A percentile compares a stretch with the other conserved stretches of the same genome.
Conservation (phyloP, 2,329 filamentous ascomycete genomes). For the Aspergillus aculeatus region DNA sequence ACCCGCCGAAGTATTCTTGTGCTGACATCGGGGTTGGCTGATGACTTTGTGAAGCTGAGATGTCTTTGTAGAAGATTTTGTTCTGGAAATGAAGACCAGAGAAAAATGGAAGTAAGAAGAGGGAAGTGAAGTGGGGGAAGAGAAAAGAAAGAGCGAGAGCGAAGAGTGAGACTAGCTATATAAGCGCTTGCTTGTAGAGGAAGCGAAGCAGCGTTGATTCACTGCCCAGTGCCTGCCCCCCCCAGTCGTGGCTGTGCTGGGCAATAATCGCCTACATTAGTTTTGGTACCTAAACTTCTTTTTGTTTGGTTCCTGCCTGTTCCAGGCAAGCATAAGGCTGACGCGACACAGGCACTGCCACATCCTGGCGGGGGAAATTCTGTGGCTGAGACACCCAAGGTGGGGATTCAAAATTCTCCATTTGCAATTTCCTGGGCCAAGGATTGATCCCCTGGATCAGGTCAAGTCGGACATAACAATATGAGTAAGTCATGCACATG, state of each 20-base stretch:
- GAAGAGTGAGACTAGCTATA: no score
- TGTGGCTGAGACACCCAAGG: neutral
- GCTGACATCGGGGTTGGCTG: neutral
- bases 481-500: no score
- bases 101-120: no score
- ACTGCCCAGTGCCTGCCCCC: neutral
- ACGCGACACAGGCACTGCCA: neutral
- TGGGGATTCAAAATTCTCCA: neutral
- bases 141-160: neutral
- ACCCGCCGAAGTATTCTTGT: constrained; percentile 5
- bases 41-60: no score
- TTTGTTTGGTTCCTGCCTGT: neutral
- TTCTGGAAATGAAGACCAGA: no score
- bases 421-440: no score
- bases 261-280: neutral
- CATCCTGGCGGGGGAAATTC: neutral
- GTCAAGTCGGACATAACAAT: no score
- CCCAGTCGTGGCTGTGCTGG: neutral
- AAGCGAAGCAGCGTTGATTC: neutral
- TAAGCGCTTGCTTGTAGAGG: no score
- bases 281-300: neutral
- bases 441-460: neutral
- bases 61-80: no score
- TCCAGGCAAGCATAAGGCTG: neutral
- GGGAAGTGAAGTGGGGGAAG: neutral